Percentiles rank a stretch among this genome's conserved stretches.
These are phyloP conservation scores for Citrus unshiu DNA, from an alignment of 345 rosid species.

Conservation along the genomic window DNA sequence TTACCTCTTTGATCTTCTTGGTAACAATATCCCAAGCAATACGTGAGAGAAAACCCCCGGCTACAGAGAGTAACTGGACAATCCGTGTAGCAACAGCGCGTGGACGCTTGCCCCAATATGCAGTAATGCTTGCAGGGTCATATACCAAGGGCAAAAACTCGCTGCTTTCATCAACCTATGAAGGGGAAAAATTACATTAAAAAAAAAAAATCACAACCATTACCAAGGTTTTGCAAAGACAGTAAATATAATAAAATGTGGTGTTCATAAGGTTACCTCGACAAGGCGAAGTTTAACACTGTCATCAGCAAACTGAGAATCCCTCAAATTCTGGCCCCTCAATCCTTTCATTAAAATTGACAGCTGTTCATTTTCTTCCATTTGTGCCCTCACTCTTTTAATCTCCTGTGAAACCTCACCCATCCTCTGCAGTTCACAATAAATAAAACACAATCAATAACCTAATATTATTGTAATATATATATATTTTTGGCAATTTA, in stretches of 20 bases:
- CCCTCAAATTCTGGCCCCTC: conserved; percentile 87
- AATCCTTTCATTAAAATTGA: conserved; percentile 87
- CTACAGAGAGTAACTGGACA: conserved; percentile 81
- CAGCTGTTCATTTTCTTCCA: conserved; percentile 87
- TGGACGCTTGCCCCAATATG: conserved; percentile 95
- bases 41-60: conserved; percentile 92
- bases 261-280: conserved; percentile 43
- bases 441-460: not conserved
- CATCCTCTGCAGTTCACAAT: conserved; percentile 46
- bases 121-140: conserved; percentile 83
- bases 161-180: conserved; percentile 82
- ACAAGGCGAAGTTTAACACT: conserved; percentile 73
- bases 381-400: conserved; percentile 83
- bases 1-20: conserved; percentile 89
- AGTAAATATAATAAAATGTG: not conserved
- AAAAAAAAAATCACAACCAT: not conserved
- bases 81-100: conserved; percentile 84
- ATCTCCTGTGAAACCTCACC: conserved; percentile 88
- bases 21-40: conserved; percentile 64
- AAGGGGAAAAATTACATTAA: not conserved
- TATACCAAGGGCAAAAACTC: conserved; percentile 88
- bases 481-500: not conserved
- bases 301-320: conserved; percentile 76
- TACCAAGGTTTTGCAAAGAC: not conserved
- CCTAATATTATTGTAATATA: not conserved